These are phyloP conservation scores for Scalesia atractyloides DNA, from an alignment of 129 eudicot genomes.

Conservation along the genomic window DNA sequence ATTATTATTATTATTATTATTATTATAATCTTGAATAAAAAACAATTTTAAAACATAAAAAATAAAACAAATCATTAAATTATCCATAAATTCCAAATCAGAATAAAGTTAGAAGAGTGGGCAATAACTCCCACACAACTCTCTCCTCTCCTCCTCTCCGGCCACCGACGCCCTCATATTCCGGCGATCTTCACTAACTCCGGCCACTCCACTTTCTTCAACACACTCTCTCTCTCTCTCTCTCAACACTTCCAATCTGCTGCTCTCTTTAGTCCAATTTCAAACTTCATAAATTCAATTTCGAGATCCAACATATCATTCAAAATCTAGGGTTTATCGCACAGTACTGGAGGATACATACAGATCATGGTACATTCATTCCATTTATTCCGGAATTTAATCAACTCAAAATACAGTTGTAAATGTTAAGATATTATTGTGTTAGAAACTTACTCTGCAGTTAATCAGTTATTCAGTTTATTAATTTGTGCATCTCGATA, in stretches of 20 bases:
- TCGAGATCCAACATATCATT: slow-evolving; percentile 25
- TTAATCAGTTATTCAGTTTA: slow-evolving; percentile 4
- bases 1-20: too few relatives aligned
- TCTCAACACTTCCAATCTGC: slow-evolving; percentile 5
- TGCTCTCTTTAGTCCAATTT: background rate
- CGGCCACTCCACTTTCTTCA: background rate
- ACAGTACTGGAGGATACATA: background rate
- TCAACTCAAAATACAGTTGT: background rate
- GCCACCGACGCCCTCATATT: slow-evolving; percentile 39
- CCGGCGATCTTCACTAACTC: slow-evolving; percentile 31
- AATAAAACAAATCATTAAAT: background rate
- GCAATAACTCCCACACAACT: slow-evolving; percentile 35
- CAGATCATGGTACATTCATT: slow-evolving; percentile 20
- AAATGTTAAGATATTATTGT: slow-evolving; percentile 3
- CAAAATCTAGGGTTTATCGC: slow-evolving; percentile 15
- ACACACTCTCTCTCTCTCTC: slow-evolving; percentile 4
- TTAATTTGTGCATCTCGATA: slow-evolving; percentile 25
- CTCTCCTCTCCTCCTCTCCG: slow-evolving; percentile 33
- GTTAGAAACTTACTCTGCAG: slow-evolving; percentile 7
- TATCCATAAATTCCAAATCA: slow-evolving; percentile 26
- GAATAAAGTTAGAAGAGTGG: slow-evolving; percentile 36
- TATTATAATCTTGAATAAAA: too few relatives aligned
- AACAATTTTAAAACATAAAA: too few relatives aligned
- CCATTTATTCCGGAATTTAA: slow-evolving; percentile 19
- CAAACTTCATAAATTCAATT: slow-evolving; percentile 1